A percentile compares a stretch with the other conserved stretches of the same genome.
These are phyloP conservation scores for Sporormia fimetaria DNA, from an alignment of 495 filamentous ascomycete species.

Conservation along the genomic window DNA sequence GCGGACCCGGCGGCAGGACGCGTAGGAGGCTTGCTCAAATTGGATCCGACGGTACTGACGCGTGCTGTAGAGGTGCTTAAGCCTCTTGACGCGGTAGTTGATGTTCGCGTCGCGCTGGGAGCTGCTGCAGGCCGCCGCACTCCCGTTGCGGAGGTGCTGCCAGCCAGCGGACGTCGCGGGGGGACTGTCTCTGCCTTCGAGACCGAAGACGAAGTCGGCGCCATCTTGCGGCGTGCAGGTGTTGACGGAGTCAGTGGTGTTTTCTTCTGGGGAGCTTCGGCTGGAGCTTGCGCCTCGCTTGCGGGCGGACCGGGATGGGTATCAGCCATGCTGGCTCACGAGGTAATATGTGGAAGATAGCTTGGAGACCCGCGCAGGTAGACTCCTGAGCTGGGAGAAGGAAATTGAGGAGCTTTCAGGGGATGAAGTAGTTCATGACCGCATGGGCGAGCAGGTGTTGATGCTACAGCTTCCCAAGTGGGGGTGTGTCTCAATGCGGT, in stretches of 20 bases:
- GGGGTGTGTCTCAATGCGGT: too few species aligned
- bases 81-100: conserved; percentile 11
- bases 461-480: too few species aligned
- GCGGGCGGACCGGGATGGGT: too few species aligned
- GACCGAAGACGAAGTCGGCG: conserved; percentile 6
- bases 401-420: too few species aligned
- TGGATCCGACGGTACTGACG: conserved; percentile 12
- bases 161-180: conserved; percentile 10
- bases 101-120: conserved; percentile 5
- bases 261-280: too few species aligned
- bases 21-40: conserved; percentile 25
- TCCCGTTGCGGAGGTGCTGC: neutral
- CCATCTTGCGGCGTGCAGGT: conserved; percentile 10
- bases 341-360: too few species aligned
- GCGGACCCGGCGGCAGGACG: conserved; percentile 15
- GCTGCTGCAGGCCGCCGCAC: conserved; percentile 5
- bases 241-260: conserved; percentile 4
- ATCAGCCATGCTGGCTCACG: too few species aligned
- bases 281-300: too few species aligned
- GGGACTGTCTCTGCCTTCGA: conserved; percentile 5
- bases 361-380: too few species aligned
- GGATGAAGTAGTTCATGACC: too few species aligned
- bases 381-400: too few species aligned
- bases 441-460: too few species aligned
- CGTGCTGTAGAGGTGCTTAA: conserved; percentile 9